phyloP scores from a whole-genome alignment of 495 filamentous ascomycete genomes.

The Podospora fimiseda region DNA sequence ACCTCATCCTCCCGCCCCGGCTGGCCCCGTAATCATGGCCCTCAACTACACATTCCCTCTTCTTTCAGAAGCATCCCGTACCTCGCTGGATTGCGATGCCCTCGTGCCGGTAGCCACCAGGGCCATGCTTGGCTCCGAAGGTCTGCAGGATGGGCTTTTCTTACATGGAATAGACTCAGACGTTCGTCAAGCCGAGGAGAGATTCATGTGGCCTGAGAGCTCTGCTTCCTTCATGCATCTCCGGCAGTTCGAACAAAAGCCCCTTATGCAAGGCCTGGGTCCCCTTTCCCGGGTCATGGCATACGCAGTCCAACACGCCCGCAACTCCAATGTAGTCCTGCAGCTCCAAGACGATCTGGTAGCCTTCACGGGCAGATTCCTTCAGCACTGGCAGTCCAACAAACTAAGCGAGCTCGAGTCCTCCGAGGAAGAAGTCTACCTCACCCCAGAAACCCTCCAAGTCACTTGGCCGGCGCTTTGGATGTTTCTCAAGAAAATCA shows the following conservation, averaged over 20 bases:
- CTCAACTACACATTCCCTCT: conserved; percentile 74
- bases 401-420: conserved; percentile 78
- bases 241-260: conserved; percentile 53
- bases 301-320: conserved; percentile 62
- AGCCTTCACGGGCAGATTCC: conserved; percentile 61
- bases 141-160: conserved; percentile 78
- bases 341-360: conserved; percentile 64
- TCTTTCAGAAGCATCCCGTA: conserved; percentile 53
- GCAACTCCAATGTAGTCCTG: conserved; percentile 54
- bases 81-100: conserved; percentile 62
- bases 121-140: conserved; percentile 60
- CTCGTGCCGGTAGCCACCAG: conserved; percentile 66
- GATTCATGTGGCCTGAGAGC: conserved; percentile 64
- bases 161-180: conserved; percentile 71
- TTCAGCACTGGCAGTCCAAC: conserved; percentile 77
- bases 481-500: conserved; percentile 70
- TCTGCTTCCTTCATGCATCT: conserved; percentile 55
- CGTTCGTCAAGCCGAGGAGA: conserved; percentile 56
- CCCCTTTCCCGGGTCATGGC: conserved; percentile 71
- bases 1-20: conserved; percentile 46
- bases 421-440: conserved; percentile 62
- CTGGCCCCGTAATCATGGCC: conserved; percentile 60
- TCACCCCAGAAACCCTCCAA: conserved; percentile 63
- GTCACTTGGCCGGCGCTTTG: conserved; percentile 71
- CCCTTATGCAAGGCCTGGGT: conserved; percentile 71